These are phyloP conservation scores for Heterobasidion annosum DNA, from an alignment of 1,284 basidiomycete genomes.

Conservation along the genomic window DNA sequence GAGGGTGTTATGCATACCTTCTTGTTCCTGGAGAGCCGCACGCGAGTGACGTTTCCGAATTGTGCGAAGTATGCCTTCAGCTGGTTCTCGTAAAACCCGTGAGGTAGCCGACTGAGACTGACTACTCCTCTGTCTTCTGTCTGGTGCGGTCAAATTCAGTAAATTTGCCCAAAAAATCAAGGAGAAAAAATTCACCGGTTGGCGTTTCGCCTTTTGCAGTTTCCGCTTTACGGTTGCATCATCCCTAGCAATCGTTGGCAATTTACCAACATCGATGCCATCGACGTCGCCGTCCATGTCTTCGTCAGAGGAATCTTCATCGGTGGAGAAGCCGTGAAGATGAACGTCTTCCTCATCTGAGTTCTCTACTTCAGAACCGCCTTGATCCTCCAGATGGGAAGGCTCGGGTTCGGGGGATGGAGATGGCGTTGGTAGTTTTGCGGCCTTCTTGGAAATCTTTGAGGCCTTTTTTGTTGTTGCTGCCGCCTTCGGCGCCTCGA, in stretches of 20 bases:
- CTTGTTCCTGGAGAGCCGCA: constrained; percentile 90
- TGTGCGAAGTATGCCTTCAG: constrained; percentile 91
- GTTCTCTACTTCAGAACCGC: constrained; percentile 13
- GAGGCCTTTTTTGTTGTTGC: constrained; percentile 1
- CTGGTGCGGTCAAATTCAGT: constrained; percentile 23
- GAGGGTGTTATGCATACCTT: constrained; percentile 42
- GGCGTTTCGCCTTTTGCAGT: constrained; percentile 76
- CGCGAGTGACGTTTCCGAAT: constrained; percentile 85
- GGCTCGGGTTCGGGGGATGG: constrained; percentile 8
- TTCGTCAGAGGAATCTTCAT: constrained; percentile 78
- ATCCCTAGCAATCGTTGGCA: constrained; percentile 82
- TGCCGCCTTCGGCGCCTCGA: neutral
- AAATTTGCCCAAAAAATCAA: too few species aligned
- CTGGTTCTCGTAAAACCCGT: constrained; percentile 96
- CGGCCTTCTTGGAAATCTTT: constrained; percentile 7
- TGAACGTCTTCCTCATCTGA: constrained; percentile 30
- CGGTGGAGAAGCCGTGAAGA: constrained; percentile 69
- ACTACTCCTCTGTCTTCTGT: constrained; percentile 77
- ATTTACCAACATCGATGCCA: constrained; percentile 54
- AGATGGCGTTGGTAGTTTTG: constrained; percentile 7
- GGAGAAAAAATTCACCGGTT: constrained; percentile 46
- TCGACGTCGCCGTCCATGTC: constrained; percentile 42
- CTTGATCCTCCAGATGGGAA: constrained; percentile 11
- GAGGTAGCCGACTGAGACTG: constrained; percentile 87
- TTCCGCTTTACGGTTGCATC: constrained; percentile 72